Base-by-base conservation (phyloP, 805 yeast species). In the Cyberlindnera nakhonratchasimensis region DNA sequence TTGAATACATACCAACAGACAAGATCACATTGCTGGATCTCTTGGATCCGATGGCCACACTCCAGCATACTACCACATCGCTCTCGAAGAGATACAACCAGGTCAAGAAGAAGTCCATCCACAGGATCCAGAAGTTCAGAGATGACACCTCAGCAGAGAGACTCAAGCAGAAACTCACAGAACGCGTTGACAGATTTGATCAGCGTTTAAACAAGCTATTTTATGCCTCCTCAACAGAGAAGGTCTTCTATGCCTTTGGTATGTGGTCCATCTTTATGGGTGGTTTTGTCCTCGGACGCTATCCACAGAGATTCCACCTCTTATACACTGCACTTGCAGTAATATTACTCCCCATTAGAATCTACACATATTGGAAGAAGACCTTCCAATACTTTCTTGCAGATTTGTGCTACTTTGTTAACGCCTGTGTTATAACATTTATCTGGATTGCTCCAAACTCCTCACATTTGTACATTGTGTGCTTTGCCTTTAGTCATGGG, bases 341-440 rank as follows among this genome's bases (percentile, higher is more conserved):
- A 2, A 47, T 85, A 1, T 67, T 91, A 40, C 77, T 90, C 80
- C 98, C 99, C 0, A 79, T 90, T 19, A 68, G 99, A 43, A 74
- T 83, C 54, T 81, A 88, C 64, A 79, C 93, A 1, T 91, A 86
- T 65, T 84, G 81, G 66, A 86, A 85, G 62, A 74, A 71, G 38
- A 77, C 86, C 8, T 87, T 74, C 65, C 96, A 90, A 47, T 91
- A 86, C 62, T 91, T 80, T 60, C 68, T 93, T 57, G 97, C 96
- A 1, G 98, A 91, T 63, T 71, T 91, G 51, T 91, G 99, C 64
- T 91, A 91, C 63, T 93, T 83, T 61, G 97, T 86, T 34, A 93
- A 91, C 57, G 53, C 78, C 11, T 64, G 91, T 44, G 65, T 86
- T 37, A 54, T 90, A 52, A 49, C 79, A 1, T 91, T 77, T 57